Evolutionary conservation across 139 green algal species (phyloP), one percentile per base, ranked within the genome.

Genomic region (Tetradesmus lagerheimii): DNA sequence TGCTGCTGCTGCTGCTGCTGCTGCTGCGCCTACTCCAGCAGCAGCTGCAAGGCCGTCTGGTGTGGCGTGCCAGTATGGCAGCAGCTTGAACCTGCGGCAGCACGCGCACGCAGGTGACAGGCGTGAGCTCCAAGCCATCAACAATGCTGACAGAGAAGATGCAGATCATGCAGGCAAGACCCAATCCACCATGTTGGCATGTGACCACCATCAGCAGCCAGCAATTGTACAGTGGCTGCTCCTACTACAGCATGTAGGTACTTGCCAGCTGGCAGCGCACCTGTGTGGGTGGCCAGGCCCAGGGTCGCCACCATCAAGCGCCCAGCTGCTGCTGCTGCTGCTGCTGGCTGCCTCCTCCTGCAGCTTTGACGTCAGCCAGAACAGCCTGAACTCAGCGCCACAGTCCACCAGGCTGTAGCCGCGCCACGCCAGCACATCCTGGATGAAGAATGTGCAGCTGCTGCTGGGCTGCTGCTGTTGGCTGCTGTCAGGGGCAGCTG

Each of bases 391-490:
- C 93, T 99, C 97, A 27, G 95, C 91, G 1, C 93, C 89, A 80
- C 96, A 99, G 86, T 97, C 94, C 67, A 95, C 95, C 78, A 99
- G 82, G 6, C 89, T 90, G 78, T 97, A 94, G 27, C 98, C 96
- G 6, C 95, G 94, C 98, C 98, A 99, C 79, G 89, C 94, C 93
- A 99, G 93, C 45, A 98, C 86, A 91, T 99, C 98, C 62, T 94
- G 35, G 25, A 97, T 89, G 80, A 94, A 97, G 74, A 94, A 96
- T 4, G 85, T 95, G 57, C 86, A 88, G 74, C 35, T 31, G 6
- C 38, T n/a, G 0, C 47, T 45, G 45, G 37, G 38, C 67, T 39
- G 11, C 64, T 76, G 81, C 81, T 76, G 81, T 29, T 50, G 31
- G 47, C 80, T 85, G n/a, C 66, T 76, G 66, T 34, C 29, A 12